Conservation (phyloP, 2,329 filamentous ascomycete species). For the Ophiostoma ulmi region DNA sequence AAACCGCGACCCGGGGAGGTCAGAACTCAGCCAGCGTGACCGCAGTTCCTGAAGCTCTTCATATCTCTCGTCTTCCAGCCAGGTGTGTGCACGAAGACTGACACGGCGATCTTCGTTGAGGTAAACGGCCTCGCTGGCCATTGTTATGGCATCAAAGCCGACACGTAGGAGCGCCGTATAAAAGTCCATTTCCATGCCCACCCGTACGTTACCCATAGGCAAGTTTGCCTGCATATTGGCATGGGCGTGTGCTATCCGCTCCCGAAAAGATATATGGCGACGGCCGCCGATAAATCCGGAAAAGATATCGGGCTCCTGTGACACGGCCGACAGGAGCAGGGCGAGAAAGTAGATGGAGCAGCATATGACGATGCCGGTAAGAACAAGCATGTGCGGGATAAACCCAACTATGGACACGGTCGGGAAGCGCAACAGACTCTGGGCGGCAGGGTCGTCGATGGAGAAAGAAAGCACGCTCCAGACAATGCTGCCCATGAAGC, state of each 20-base stretch:
- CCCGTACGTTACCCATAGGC: constrained; percentile 71
- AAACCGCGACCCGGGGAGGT: constrained; percentile 44
- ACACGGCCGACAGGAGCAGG: constrained; percentile 65
- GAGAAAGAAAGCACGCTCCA: constrained; percentile 66
- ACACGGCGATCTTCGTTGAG: constrained; percentile 79
- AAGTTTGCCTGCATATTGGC: constrained; percentile 89
- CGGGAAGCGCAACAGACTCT: constrained; percentile 77
- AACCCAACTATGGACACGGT: constrained; percentile 94
- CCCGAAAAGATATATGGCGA: constrained; percentile 41
- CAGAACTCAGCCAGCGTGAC: constrained; percentile 47
- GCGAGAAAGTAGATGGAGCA: constrained; percentile 71
- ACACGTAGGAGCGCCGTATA: constrained; percentile 84
- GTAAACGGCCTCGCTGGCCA: constrained; percentile 93
- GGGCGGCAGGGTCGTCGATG: constrained; percentile 52
- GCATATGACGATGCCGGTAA: constrained; percentile 73
- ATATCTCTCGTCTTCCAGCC: constrained; percentile 84
- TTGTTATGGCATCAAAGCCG: constrained; percentile 82
- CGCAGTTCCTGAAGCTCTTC: constrained; percentile 64
- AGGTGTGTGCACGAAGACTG: constrained; percentile 70
- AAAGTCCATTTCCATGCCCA: constrained; percentile 88
- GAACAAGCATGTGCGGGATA: constrained; percentile 84
- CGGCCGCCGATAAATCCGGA: constrained; percentile 2
- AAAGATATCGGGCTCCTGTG: constrained; percentile 27
- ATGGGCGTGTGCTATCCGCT: constrained; percentile 67
- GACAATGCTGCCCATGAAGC: constrained; percentile 80